Evolutionary conservation across 1,139 yeast species (phyloP), one percentile per base, ranked within the genome.

Genomic region (Taphrina pruni): DNA sequence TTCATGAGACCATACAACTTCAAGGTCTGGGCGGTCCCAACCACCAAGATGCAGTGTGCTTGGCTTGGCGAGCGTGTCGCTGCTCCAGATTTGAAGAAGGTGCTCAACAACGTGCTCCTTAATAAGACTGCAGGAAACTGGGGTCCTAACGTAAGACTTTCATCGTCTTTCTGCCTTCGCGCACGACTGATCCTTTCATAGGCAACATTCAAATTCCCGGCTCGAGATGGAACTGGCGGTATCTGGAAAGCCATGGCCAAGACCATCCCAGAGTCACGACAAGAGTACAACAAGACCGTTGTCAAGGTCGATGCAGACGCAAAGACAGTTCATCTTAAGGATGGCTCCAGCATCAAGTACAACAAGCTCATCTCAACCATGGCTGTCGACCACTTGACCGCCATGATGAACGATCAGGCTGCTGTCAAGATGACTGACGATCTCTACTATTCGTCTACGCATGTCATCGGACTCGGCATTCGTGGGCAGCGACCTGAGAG

Each of bases 61-160:
- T 70, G 72, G 72, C 68, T 70, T n/a, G 72, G 72, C 6, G 72
- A 70, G 46, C 71, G 72, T 2, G 72, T 70, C 17, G 72, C 72
- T 38, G 72, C 71, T 7, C 72, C 72, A 26, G 71, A 70, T 54
- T 62, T 71, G 35, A 71, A 70, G 57, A 68, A 66, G 46, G 71
- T 70, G 32, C 52, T 70, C 32, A 70, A 46, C 41, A 71, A 70
- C 39, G 70, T 71, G 32, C 52, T 71, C 32, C 71, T 64, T 41
- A 56, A 70, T 45, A 70, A 68, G 58, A 60, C 70, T 32, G 72
- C 71, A 6, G 70, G 69, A 9, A 70, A 70, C 55, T 70, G 72
- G 72, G 72, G 72, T 9, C 72, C 72, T 5, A 70, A 70, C 38
- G 62, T 57, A 57, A 2, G 51, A 6, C 14, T 36, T 17, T 17